Evolutionary conservation across 2,329 filamentous ascomycete genomes (phyloP).

Genomic region (Alternaria arbusti): DNA sequence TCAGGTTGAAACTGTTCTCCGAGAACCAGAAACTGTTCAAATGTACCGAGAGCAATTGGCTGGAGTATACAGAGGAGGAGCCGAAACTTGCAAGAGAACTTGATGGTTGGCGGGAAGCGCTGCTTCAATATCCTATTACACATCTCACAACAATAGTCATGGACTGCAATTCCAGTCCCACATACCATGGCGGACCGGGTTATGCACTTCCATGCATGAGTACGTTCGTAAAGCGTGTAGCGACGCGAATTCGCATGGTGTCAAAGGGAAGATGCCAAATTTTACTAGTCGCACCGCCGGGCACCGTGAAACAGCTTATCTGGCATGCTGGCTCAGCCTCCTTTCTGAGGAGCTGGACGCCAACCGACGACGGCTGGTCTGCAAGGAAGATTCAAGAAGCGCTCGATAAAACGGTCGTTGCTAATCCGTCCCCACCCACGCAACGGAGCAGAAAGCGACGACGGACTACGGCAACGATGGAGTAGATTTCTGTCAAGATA

Average conservation of each 20-base stretch:
- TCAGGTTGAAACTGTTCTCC: background rate
- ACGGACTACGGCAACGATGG: background rate
- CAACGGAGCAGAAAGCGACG: background rate
- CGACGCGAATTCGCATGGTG: background rate
- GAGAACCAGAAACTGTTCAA: background rate
- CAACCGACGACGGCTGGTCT: background rate
- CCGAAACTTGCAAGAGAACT: background rate
- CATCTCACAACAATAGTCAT: background rate
- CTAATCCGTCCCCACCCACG: background rate
- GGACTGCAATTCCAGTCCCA: background rate
- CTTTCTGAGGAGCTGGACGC: background rate
- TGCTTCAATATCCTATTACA: background rate
- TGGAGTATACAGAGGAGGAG: background rate
- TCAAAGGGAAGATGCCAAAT: background rate
- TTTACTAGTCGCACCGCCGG: background rate
- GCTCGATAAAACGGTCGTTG: background rate
- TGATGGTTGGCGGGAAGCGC: background rate
- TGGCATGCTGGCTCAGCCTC: background rate
- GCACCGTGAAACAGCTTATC: background rate
- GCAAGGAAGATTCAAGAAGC: background rate
- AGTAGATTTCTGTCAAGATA: background rate
- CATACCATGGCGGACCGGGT: background rate
- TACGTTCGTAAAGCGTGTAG: background rate
- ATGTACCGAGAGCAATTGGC: background rate
- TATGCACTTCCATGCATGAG: background rate